Base-by-base conservation (phyloP, 2,329 filamentous ascomycete species). In the Colletotrichum lindemuthianum region DNA sequence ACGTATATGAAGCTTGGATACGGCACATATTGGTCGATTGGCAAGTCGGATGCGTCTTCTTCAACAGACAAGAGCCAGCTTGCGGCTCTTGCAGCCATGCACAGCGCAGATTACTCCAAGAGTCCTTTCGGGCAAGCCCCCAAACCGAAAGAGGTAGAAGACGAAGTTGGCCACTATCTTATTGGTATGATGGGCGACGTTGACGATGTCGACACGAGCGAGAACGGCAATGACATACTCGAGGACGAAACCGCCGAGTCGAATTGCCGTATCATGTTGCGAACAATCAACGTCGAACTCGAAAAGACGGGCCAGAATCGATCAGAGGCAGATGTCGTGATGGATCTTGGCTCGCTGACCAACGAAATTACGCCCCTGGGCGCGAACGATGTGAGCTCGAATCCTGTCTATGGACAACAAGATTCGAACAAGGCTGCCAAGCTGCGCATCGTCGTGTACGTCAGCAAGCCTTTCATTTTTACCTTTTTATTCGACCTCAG, bases 391-490 rank as follows among this genome's bases (percentile, higher is more conserved):
- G 55, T 70, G 53, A 44, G 67, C 61, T 15, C 58, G 34, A 41
- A 70, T 59, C 59, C 63, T 4, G 55, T 66, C 11, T 81, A 80
- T 63, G 76, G 81, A 67, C 79, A 75, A 64, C 85, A 85, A 68
- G 84, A 87, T 68, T 76, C 79, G 61, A 86, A 84, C 72, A 86
- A 85, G 70, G 78, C 80, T 2, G 80, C 82, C 63, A 86, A 84
- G 69, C 75, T 93, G 45, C 86, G 89, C 1, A 89, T 92, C 1
- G 84, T 93, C 7, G 85, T 93, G 53, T 94, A 93, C 72, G 85
- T 90, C 49, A 88, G 89, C 73, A 86, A 84, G 32, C 92, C 92
- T 0, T 95, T 95, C 75, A 85, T 95, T 51, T 94, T 92, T 73
- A 86, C 89, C 1, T 90, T 96, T 66, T 79, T 96, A 4, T 95